These are phyloP conservation scores for Candida peoriensis DNA, from an alignment of 805 yeast species.

Conservation along the genomic window DNA sequence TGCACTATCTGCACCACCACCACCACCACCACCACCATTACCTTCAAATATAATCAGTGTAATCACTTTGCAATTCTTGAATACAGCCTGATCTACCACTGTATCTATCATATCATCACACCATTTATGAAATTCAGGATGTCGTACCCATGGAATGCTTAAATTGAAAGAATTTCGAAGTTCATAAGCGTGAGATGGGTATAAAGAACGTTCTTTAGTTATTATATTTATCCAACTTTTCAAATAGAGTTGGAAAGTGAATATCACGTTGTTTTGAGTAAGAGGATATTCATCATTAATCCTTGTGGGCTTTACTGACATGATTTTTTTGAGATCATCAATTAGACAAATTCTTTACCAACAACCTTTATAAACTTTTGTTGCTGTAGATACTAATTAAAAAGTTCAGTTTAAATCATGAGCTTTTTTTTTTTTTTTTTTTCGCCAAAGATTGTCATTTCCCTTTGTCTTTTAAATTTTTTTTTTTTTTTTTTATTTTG, in stretches of 20 bases:
- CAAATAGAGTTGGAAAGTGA: slow-evolving; percentile 24
- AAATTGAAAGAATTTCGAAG: slow-evolving; percentile 37
- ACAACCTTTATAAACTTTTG: too few relatives aligned
- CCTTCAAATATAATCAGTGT: slow-evolving; percentile 31
- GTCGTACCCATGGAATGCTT: slow-evolving; percentile 38
- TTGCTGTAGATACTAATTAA: too few relatives aligned
- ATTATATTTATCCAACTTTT: slow-evolving; percentile 33
- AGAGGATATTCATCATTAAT: not conserved
- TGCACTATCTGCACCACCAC: too few relatives aligned
- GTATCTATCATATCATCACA: slow-evolving; percentile 6
- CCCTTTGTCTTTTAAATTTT: too few relatives aligned
- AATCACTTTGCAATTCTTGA: slow-evolving; percentile 22
- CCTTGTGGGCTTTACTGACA: not conserved
- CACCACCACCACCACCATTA: too few relatives aligned
- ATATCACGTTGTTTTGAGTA: slow-evolving; percentile 7
- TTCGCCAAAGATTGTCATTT: too few relatives aligned
- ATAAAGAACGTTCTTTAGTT: slow-evolving; percentile 30
- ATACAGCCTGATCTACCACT: slow-evolving; percentile 3
- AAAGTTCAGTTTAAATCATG: too few relatives aligned
- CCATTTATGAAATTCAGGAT: slow-evolving; percentile 31
- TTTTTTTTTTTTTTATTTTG: too few relatives aligned
- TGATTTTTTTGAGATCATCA: too few relatives aligned
- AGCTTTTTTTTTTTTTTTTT: too few relatives aligned
- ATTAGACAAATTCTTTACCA: too few relatives aligned
- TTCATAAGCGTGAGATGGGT: slow-evolving; percentile 32